phyloP scores from a whole-genome alignment of 2,329 filamentous ascomycete genomes.

The Fusarium agapanthi region DNA sequence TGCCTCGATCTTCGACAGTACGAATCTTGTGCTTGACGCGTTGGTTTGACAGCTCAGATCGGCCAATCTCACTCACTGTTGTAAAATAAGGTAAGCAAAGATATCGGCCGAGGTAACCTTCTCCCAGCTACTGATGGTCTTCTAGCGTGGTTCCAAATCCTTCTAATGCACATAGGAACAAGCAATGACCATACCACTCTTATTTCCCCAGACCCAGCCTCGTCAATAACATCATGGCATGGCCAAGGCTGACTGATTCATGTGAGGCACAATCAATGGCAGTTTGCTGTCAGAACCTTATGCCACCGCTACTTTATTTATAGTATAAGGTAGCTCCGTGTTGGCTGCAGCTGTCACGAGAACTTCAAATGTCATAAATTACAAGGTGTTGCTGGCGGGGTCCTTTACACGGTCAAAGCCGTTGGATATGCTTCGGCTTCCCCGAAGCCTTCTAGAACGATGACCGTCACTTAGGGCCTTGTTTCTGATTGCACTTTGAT shows the following conservation, averaged over 20 bases:
- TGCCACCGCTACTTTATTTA: constrained; percentile 2
- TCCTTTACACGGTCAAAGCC: background rate
- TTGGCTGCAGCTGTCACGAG: constrained; percentile 3
- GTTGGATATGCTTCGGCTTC: constrained; percentile 18
- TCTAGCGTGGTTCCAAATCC: constrained; percentile 23
- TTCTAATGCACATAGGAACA: constrained; percentile 32
- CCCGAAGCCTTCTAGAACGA: constrained; percentile 32
- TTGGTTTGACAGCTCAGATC: background rate
- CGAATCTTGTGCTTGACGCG: background rate
- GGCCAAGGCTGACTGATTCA: background rate
- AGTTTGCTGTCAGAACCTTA: background rate
- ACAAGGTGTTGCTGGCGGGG: background rate
- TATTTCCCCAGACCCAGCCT: constrained; percentile 24
- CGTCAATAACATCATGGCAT: background rate
- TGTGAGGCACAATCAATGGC: background rate
- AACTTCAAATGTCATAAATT: constrained; percentile 17
- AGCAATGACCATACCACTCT: constrained; percentile 11
- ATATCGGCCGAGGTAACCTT: background rate
- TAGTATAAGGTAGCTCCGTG: background rate
- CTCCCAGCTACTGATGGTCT: background rate
- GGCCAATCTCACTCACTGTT: background rate
- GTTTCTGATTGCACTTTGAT: background rate
- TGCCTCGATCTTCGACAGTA: background rate
- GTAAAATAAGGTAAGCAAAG: background rate
- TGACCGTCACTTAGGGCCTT: background rate